phyloP scores from a whole-genome alignment of 257 asterid genomes.

The Salvia miltiorrhiza region DNA sequence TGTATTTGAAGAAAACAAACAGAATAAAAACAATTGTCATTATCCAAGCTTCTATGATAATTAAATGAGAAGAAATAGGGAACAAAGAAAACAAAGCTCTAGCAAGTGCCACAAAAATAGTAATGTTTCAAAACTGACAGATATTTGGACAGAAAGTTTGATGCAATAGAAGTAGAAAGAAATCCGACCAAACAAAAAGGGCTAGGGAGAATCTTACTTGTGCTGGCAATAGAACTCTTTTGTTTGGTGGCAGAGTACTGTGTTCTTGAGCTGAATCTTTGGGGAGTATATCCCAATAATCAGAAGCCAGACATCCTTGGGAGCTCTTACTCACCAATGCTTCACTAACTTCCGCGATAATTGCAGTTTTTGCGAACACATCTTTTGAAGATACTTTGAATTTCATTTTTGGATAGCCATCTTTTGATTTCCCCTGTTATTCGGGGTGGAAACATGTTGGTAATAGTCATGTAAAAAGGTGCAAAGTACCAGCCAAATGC shows the following conservation, averaged over 20 bases:
- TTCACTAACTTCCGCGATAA: conserved; percentile 65
- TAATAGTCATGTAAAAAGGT: conserved; percentile 22
- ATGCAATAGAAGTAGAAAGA: conserved; percentile 1
- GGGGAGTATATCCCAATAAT: conserved; percentile 87
- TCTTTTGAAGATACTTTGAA: conserved; percentile 77
- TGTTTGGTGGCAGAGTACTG: conserved; percentile 31
- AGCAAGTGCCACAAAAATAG: conserved; percentile 9
- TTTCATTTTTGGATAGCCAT: conserved; percentile 65
- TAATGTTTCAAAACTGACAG: neutral
- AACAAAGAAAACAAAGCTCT: neutral
- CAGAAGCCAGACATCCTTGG: conserved; percentile 44
- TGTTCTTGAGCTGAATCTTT: conserved; percentile 47
- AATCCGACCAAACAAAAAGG: conserved; percentile 21
- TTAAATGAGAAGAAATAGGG: conserved; percentile 3
- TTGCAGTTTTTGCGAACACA: conserved; percentile 61
- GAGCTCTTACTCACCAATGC: conserved; percentile 20
- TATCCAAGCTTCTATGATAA: neutral
- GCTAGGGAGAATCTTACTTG: conserved; percentile 50
- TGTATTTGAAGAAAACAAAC: conserved; percentile 8
- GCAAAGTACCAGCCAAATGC: conserved; percentile 19
- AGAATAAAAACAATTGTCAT: neutral
- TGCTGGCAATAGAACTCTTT: conserved; percentile 62
- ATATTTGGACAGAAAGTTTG: neutral
- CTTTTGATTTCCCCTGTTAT: conserved; percentile 59
- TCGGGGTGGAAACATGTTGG: conserved; percentile 28